phyloP scores from a whole-genome alignment of 305 asterid species.

The Solanum aculeatissimum region DNA sequence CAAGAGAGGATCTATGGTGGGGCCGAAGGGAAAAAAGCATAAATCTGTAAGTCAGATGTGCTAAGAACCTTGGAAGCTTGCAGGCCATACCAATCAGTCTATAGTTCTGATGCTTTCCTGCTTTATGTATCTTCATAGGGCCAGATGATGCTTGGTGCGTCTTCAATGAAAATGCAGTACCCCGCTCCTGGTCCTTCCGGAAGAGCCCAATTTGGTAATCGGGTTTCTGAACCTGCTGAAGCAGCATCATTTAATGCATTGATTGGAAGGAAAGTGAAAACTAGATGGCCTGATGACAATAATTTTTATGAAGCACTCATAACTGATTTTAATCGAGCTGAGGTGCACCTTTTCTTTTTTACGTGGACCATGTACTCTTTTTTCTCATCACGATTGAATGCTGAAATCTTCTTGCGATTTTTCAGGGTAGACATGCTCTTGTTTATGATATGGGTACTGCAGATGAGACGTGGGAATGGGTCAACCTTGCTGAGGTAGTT shows the following conservation, averaged over 20 bases:
- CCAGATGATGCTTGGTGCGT: slow-evolving; percentile 39
- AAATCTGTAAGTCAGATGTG: slow-evolving; percentile 48
- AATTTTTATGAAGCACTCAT: slow-evolving; percentile 83
- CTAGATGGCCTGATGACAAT: slow-evolving; percentile 90
- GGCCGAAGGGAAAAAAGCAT: slow-evolving; percentile 53
- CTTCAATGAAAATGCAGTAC: slow-evolving; percentile 59
- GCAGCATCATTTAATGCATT: slow-evolving; percentile 43
- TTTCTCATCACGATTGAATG: neutral
- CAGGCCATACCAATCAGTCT: slow-evolving; percentile 2
- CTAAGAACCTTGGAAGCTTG: slow-evolving; percentile 11
- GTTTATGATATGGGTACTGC: slow-evolving; percentile 51
- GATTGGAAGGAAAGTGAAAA: slow-evolving; percentile 77
- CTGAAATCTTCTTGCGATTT: slow-evolving; percentile 7
- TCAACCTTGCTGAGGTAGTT: slow-evolving; percentile 65
- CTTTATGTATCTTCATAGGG: slow-evolving; percentile 10
- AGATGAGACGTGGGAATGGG: slow-evolving; percentile 63
- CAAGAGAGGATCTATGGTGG: slow-evolving; percentile 51
- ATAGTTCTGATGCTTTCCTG: slow-evolving; percentile 1
- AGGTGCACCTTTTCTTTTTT: slow-evolving; percentile 30
- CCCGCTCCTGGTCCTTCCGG: slow-evolving; percentile 58
- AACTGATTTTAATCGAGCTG: slow-evolving; percentile 48
- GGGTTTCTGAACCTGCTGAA: slow-evolving; percentile 44
- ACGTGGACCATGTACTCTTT: slow-evolving; percentile 3
- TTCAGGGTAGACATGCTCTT: slow-evolving; percentile 61
- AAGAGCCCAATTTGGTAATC: slow-evolving; percentile 61